Evolutionary conservation across 169 alveolate genomes (phyloP).

Genomic region (Plasmodium inui): DNA sequence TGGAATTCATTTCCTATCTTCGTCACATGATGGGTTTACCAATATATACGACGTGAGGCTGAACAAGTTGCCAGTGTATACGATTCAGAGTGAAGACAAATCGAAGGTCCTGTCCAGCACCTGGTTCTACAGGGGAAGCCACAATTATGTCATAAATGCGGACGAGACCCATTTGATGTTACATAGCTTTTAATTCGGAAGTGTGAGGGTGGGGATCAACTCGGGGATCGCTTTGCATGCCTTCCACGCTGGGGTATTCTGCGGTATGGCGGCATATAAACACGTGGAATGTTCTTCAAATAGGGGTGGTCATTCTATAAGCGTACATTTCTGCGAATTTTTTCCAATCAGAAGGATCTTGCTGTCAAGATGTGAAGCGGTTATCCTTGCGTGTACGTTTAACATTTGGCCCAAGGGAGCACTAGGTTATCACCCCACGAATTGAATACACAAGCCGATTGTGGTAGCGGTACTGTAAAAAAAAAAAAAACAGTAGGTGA

Average conservation of each 20-base stretch:
- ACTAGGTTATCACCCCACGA: neutral
- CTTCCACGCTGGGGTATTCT: neutral
- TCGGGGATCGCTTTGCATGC: neutral
- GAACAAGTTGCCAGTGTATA: conserved; percentile 59
- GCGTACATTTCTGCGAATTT: neutral
- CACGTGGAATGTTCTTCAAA: neutral
- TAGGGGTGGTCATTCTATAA: neutral
- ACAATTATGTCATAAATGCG: conserved; percentile 36
- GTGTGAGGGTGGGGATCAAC: neutral
- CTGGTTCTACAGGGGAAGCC: conserved; percentile 41
- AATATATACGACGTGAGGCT: conserved; percentile 66
- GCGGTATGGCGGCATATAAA: neutral
- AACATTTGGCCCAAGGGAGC: neutral
- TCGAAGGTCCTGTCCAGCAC: conserved; percentile 46
- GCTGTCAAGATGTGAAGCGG: neutral
- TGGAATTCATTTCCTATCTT: conserved; percentile 38
- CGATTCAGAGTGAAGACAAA: conserved; percentile 51
- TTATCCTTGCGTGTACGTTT: neutral
- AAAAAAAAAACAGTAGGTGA: neutral
- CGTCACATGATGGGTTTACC: conserved; percentile 68
- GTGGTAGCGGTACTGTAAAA: neutral
- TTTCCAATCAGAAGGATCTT: too few relatives aligned
- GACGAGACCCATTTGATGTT: conserved; percentile 23
- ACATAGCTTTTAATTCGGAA: conserved; percentile 43
- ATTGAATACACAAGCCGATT: neutral